Evolutionary conservation across 2,329 filamentous ascomycete species (phyloP).

Genomic region (Sclerotinia borealis): DNA sequence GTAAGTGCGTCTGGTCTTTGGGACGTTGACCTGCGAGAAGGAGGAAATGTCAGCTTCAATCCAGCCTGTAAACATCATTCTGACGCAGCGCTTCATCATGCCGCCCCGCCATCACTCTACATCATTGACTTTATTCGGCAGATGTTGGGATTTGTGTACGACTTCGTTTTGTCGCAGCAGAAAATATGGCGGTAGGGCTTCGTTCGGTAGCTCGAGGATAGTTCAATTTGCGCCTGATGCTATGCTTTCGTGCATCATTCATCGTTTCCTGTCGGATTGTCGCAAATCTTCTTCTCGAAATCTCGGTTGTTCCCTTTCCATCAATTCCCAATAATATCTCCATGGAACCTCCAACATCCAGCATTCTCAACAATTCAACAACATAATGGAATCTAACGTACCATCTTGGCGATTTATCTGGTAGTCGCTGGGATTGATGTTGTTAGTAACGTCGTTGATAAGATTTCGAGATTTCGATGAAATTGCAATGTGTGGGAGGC

Average conservation of each 20-base stretch:
- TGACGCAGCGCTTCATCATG: background rate
- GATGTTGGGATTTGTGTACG: background rate
- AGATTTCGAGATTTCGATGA: conserved; percentile 13
- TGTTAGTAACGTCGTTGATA: conserved; percentile 16
- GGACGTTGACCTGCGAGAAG: conserved; percentile 76
- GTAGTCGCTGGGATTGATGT: conserved; percentile 20
- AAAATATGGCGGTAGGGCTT: background rate
- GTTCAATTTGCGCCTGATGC: background rate
- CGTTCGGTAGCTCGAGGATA: background rate
- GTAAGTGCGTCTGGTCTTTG: conserved; percentile 95
- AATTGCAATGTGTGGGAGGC: conserved; percentile 11
- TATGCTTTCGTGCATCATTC: background rate
- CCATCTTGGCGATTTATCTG: conserved; percentile 25
- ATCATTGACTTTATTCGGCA: background rate
- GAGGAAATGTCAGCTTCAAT: conserved; percentile 5
- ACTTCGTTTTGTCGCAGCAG: background rate
- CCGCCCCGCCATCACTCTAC: background rate
- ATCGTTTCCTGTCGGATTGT: background rate
- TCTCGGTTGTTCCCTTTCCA: background rate
- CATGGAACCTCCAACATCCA: background rate
- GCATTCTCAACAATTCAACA: background rate
- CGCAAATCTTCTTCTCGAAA: conserved; percentile 6
- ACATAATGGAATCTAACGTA: conserved; percentile 17
- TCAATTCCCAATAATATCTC: background rate
- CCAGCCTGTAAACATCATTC: background rate